Percentiles rank a stretch among this genome's conserved stretches.
Evolutionary conservation across 2,329 filamentous ascomycete species (phyloP).

Genomic region (Exophiala calicioides): DNA sequence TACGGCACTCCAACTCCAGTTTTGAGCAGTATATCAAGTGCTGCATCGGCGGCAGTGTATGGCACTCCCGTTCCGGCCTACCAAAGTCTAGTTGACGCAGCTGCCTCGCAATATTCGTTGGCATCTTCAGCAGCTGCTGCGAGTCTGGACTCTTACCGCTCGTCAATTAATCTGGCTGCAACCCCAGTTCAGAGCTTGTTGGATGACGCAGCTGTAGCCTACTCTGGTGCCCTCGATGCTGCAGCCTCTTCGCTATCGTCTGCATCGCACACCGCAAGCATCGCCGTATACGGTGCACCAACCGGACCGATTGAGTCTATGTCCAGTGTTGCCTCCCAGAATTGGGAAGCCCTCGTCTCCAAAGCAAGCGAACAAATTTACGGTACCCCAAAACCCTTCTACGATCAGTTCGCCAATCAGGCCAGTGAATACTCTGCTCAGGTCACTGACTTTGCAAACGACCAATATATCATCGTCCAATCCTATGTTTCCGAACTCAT

Average conservation of each 20-base stretch:
- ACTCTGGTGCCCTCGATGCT: constrained; percentile 45
- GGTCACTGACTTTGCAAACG: constrained; percentile 60
- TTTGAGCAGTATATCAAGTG: constrained; percentile 43
- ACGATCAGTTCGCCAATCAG: constrained; percentile 21
- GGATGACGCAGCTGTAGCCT: constrained; percentile 47
- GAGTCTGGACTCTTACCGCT: constrained; percentile 59
- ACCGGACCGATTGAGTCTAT: constrained; percentile 49
- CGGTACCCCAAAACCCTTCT: constrained; percentile 58
- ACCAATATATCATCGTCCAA: constrained; percentile 70
- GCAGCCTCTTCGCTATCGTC: constrained; percentile 45
- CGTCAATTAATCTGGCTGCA: constrained; percentile 33
- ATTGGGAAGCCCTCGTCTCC: constrained; percentile 65
- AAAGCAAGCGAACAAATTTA: constrained; percentile 71
- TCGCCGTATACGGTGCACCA: constrained; percentile 47
- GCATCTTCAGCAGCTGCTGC: constrained; percentile 64
- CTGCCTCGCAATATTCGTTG: constrained; percentile 58
- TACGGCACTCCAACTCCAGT: constrained; percentile 65
- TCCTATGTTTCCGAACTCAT: constrained; percentile 75
- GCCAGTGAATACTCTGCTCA: constrained; percentile 56
- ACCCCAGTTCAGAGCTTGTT: constrained; percentile 42
- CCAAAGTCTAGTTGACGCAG: constrained; percentile 40
- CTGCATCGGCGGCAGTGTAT: constrained; percentile 60
- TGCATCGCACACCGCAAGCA: constrained; percentile 37
- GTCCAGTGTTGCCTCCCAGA: constrained; percentile 59
- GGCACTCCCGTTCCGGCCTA: constrained; percentile 50